Percentiles rank a stretch among this genome's conserved stretches.
phyloP scores from a whole-genome alignment of 2,329 filamentous ascomycete genomes.

The Colletotrichum lindemuthianum region DNA sequence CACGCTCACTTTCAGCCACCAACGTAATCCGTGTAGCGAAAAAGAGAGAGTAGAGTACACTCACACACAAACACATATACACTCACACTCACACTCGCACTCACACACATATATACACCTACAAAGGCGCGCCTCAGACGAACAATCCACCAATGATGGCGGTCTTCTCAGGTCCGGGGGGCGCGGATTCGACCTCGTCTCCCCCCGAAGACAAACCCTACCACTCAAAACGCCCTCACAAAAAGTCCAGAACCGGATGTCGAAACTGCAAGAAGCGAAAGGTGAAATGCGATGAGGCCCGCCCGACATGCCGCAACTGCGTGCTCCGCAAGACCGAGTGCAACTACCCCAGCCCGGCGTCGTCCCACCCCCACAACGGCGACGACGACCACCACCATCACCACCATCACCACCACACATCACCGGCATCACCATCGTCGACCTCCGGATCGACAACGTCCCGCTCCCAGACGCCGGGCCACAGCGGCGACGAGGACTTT shows the following conservation, averaged over 20 bases:
- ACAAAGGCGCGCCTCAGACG: too few relatives aligned
- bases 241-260: slow-evolving; percentile 64
- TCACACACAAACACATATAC: too few relatives aligned
- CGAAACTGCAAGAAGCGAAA: slow-evolving; percentile 65
- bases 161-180: slow-evolving; percentile 19
- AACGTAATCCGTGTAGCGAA: too few relatives aligned
- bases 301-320: slow-evolving; percentile 61
- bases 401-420: too few relatives aligned
- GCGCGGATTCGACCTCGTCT: slow-evolving; percentile 5
- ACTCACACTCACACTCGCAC: too few relatives aligned
- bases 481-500: slow-evolving; percentile 28
- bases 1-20: neutral
- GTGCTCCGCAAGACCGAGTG: slow-evolving; percentile 58
- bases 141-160: slow-evolving; percentile 2
- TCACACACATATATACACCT: too few relatives aligned
- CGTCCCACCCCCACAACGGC: slow-evolving; percentile 26
- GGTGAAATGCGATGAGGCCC: slow-evolving; percentile 64
- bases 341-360: slow-evolving; percentile 50
- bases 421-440: slow-evolving; percentile 25
- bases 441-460: slow-evolving; percentile 18
- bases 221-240: slow-evolving; percentile 63
- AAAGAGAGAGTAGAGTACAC: too few relatives aligned
- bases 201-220: slow-evolving; percentile 42
- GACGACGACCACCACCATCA: too few relatives aligned
- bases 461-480: slow-evolving; percentile 16